Conservation (phyloP, 192 early-diverging fungal genomes). For the Entomortierella chlamydospora region DNA sequence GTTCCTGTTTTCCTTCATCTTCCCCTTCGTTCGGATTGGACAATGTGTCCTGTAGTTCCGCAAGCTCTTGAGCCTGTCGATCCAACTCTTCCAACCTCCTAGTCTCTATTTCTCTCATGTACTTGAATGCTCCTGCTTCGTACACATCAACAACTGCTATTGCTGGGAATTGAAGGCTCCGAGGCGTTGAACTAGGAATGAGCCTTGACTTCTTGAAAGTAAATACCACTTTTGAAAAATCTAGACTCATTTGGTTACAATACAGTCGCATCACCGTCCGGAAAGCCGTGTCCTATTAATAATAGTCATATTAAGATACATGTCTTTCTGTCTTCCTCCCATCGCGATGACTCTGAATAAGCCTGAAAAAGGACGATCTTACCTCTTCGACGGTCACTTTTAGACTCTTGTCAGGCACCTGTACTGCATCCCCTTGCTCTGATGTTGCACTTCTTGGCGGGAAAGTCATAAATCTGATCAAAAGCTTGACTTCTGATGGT, state of each 20-base stretch:
- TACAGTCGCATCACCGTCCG: constrained; percentile 28
- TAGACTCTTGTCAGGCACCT: not conserved
- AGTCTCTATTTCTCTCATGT: constrained; percentile 26
- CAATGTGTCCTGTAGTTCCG: not conserved
- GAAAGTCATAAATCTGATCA: constrained; percentile 7
- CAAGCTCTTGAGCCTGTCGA: constrained; percentile 10
- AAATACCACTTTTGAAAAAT: constrained; percentile 12
- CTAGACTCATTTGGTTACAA: constrained; percentile 9
- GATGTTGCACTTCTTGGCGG: not conserved
- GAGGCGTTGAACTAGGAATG: constrained; percentile 43
- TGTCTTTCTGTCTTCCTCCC: no score
- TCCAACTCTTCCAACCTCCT: constrained; percentile 27
- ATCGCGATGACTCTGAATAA: no score
- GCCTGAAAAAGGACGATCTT: not conserved
- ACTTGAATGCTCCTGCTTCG: constrained; percentile 13
- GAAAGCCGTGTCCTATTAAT: constrained; percentile 30
- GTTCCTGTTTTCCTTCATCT: not conserved
- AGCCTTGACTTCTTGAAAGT: constrained; percentile 22
- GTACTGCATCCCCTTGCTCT: not conserved
- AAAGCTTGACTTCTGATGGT: not conserved
- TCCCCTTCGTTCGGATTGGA: not conserved
- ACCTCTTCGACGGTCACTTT: constrained; percentile 56
- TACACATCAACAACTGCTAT: constrained; percentile 28
- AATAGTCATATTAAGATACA: not conserved
- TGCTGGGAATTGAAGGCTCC: constrained; percentile 13